Evolutionary conservation across 352 stramenopile genomes (phyloP).

Genomic region (Pythium apleroticum): DNA sequence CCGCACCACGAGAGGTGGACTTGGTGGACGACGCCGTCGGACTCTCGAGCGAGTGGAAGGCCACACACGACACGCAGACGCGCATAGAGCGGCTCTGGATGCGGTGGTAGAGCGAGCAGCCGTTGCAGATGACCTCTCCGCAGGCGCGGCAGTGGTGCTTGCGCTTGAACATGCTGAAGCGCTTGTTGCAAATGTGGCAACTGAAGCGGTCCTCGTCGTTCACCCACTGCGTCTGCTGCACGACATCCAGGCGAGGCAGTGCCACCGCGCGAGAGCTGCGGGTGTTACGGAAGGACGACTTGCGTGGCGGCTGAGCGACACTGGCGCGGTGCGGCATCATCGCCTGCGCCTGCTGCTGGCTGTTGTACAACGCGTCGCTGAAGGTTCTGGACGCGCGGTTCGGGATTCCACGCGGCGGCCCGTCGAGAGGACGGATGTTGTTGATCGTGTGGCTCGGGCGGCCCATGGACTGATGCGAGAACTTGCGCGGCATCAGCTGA

Average conservation of each 20-base stretch:
- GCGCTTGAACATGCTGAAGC: constrained; percentile 87
- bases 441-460: constrained; percentile 40
- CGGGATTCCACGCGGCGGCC: constrained; percentile 32
- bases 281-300: constrained; percentile 75
- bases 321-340: constrained; percentile 28
- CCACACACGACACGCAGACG: constrained; percentile 82
- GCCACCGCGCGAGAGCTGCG: constrained; percentile 73
- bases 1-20: constrained; percentile 32
- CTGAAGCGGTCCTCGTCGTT: constrained; percentile 85
- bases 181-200: constrained; percentile 88
- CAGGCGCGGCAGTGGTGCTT: constrained; percentile 88
- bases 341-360: constrained; percentile 28
- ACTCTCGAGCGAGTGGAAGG: constrained; percentile 81
- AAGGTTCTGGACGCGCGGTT: constrained; percentile 44
- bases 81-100: constrained; percentile 85
- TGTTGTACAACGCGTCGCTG: constrained; percentile 40
- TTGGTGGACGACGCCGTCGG: constrained; percentile 56
- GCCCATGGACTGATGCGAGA: constrained; percentile 27
- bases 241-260: constrained; percentile 68
- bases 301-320: constrained; percentile 43
- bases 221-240: constrained; percentile 82
- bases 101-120: constrained; percentile 79
- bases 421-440: constrained; percentile 58
- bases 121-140: constrained; percentile 86
- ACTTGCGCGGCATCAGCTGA: constrained; percentile 44